Conservation (phyloP, 2,329 filamentous ascomycete species). For the Phyllosticta ampelicida region DNA sequence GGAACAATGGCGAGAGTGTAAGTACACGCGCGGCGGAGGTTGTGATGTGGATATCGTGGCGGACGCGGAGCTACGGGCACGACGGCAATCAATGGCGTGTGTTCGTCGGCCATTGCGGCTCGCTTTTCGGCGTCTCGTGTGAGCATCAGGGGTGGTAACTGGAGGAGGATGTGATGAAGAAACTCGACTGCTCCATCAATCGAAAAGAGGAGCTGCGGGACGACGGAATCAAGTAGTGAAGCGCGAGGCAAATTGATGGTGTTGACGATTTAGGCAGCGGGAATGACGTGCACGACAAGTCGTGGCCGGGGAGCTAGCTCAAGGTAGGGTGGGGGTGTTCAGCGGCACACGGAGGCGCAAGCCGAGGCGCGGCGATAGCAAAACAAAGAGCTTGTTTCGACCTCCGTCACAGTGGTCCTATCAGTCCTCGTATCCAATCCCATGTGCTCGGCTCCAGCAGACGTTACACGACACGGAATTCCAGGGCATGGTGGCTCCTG, state of each 20-base stretch:
- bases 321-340: background rate
- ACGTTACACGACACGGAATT: no score
- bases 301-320: background rate
- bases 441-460: background rate
- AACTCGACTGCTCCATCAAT: constrained; percentile 7
- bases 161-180: background rate
- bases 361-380: background rate
- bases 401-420: background rate
- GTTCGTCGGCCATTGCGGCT: constrained; percentile 41
- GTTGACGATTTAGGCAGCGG: background rate
- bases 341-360: background rate
- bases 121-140: constrained; percentile 9
- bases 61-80: constrained; percentile 45
- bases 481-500: no score
- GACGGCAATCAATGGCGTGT: constrained; percentile 56
- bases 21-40: constrained; percentile 55
- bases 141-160: constrained; percentile 3
- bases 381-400: background rate
- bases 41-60: constrained; percentile 43
- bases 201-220: constrained; percentile 4
- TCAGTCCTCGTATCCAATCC: background rate
- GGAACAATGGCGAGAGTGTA: constrained; percentile 37
- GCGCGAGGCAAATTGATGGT: background rate
- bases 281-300: background rate
- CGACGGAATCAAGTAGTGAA: background rate